Evolutionary conservation across 2,329 filamentous ascomycete species (phyloP), one percentile per base, ranked within the genome.

Genomic region (Cephalotrichum gorgonifer): DNA sequence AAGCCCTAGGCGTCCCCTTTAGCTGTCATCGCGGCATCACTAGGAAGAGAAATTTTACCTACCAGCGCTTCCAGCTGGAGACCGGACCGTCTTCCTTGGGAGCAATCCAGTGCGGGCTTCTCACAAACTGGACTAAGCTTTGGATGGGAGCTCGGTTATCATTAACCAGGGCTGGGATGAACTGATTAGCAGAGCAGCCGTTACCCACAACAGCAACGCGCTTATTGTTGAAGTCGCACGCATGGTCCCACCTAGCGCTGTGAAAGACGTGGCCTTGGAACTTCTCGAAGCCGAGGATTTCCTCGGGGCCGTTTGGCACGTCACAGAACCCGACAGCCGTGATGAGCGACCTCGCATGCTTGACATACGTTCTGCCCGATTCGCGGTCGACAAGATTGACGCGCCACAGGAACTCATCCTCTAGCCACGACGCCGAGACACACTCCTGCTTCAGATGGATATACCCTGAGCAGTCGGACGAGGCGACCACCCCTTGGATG

Each of bases 241-340:
- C 50, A 39, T 61, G 57, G 23, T 64, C 60, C 64, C 64, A 68
- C 14, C 52, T 52, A 2, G 65, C 64, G 1, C 60, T 62, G 44
- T 68, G 65, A 23, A 65, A 57, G 14, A 67, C 56, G 25, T 55
- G 54, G 4, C 66, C 66, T 28, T 62, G 54, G 56, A 64, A 68
- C 9, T 52, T 53, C 6, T 61, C 55, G 30, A 64, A 54, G 1
- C 64, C 62, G 39, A 52, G 51, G 50, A 59, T 47, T 56, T 38
- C 53, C 14, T 31, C 28, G 52, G 59, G 51, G 35, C 57, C 57
- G 54, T 62, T 2, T 27, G 46, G 55, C 43, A 57, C 27, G 51
- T 61, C 51, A 57, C 62, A 22, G 47, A 41, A 35, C 25, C 61
- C 59, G 2, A 62, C 60, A 2, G 57, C 59, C 3, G 58, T 60